Base-by-base conservation (phyloP, 441 rosid species). In the Mallotus japonicus region DNA sequence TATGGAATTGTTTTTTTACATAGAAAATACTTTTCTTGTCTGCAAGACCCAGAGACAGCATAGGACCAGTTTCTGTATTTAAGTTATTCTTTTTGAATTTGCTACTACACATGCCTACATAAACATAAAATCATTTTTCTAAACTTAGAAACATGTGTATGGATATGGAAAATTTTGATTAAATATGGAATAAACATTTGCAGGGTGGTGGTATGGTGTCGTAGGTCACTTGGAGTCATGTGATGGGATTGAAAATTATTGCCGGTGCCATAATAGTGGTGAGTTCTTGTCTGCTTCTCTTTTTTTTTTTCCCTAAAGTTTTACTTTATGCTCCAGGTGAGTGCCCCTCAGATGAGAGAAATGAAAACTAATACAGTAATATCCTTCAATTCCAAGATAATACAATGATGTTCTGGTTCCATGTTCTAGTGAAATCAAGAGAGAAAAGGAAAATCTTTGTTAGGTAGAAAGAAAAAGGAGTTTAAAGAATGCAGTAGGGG, bases 121-220 rank as follows among this genome's bases (percentile, higher is more conserved):
- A 9, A 49, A 49, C 10, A 12, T 9, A 57, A 11, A 34, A 16
- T 6, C 22, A 19, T 13, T 67, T 9, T 51, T 9, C 40, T 22
- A 49, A 51, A 32, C 28, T 44, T 3, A 6, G n/a, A 50, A 40
- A 32, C 44, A 19, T 55, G 56, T 54, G 58, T 54, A 54, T 69
- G 50, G 28, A 32, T 63, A 22, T n/a, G 24, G 28, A 57, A 57
- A 22, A 1, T 8, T 5, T 50, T 72, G 47, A 65, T 76, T 57
- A 51, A 51, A 19, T 71, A 72, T 54, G 55, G n/a, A 34, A 32
- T 22, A 32, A 67, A 62, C 54, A 46, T 77, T 54, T 84, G 86
- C 87, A 95, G 97, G 99, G 73, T 95, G 99, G 99, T 95, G 99
- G 99, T 95, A 92, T 80, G 92, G 97, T 73, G 83, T 88, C 40